Conservation (phyloP, 163 green algal genomes). For the Scenedesmus sp. region DNA sequence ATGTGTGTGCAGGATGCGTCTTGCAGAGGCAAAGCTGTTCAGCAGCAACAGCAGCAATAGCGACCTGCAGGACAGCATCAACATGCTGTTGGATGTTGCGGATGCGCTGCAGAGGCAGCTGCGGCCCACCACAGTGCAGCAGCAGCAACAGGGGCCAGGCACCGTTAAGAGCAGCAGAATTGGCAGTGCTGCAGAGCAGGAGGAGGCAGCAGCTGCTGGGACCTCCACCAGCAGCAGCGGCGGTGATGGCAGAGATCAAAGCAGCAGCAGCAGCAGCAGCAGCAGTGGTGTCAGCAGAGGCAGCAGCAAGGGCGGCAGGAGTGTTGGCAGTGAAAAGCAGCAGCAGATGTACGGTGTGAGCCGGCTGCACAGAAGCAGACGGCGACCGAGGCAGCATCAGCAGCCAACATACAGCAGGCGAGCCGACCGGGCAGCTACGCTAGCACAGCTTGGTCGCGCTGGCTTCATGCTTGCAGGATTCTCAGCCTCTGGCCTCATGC, state of each 20-base stretch:
- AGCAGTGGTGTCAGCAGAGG: neutral
- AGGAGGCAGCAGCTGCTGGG: neutral
- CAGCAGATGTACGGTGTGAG: neutral
- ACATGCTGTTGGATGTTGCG: neutral
- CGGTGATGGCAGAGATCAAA: neutral
- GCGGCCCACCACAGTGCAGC: neutral
- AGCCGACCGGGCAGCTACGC: neutral
- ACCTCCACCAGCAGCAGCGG: neutral
- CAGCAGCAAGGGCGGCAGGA: neutral
- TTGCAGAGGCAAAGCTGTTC: neutral
- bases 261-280: neutral
- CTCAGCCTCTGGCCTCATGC: neutral
- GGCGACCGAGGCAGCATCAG: neutral
- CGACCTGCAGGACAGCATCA: neutral
- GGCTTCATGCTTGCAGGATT: slow-evolving; percentile 5
- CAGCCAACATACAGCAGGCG: neutral
- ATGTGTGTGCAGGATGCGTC: neutral
- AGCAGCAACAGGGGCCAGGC: neutral
- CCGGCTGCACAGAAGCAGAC: neutral
- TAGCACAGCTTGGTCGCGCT: neutral
- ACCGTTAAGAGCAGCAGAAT: neutral
- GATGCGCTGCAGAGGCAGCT: neutral
- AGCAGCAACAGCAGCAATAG: slow-evolving; percentile 8
- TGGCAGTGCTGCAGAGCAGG: neutral
- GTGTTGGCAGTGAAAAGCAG: neutral